phyloP scores from a whole-genome alignment of 176 grass and related monocot species.

The Echinochloa phyllopogon region DNA sequence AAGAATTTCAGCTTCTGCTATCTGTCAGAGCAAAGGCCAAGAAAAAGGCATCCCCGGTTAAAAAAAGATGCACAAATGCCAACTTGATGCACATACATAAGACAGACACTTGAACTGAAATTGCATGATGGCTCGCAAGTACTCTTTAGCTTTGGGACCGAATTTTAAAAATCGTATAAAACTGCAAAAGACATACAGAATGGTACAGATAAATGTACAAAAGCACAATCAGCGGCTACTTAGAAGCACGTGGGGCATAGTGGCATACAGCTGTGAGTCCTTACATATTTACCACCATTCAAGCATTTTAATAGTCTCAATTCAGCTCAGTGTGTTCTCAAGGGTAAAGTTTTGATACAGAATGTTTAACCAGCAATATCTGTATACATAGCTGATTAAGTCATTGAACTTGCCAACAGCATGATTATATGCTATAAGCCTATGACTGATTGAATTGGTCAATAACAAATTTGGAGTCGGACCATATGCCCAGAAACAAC shows the following conservation, averaged over 20 bases:
- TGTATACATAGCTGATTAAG: neutral
- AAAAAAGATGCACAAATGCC: neutral
- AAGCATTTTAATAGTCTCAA: neutral
- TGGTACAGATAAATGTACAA: neutral
- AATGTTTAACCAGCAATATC: neutral
- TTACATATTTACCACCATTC: neutral
- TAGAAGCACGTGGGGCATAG: neutral
- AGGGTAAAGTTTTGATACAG: neutral
- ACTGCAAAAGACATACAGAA: neutral
- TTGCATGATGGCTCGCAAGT: neutral
- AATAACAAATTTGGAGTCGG: neutral
- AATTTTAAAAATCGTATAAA: neutral
- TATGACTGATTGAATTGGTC: neutral
- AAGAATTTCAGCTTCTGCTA: slow-evolving; percentile 94
- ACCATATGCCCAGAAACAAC: neutral
- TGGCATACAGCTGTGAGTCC: neutral
- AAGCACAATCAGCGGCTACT: neutral
- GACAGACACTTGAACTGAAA: neutral
- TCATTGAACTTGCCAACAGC: neutral
- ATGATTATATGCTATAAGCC: neutral
- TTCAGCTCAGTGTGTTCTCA: neutral
- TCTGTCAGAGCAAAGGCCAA: slow-evolving; percentile 47
- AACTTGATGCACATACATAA: neutral
- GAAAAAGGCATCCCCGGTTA: neutral
- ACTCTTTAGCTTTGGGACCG: neutral